Evolutionary conservation across 1,284 basidiomycete genomes (phyloP).

Genomic region (Pascua guehoae): DNA sequence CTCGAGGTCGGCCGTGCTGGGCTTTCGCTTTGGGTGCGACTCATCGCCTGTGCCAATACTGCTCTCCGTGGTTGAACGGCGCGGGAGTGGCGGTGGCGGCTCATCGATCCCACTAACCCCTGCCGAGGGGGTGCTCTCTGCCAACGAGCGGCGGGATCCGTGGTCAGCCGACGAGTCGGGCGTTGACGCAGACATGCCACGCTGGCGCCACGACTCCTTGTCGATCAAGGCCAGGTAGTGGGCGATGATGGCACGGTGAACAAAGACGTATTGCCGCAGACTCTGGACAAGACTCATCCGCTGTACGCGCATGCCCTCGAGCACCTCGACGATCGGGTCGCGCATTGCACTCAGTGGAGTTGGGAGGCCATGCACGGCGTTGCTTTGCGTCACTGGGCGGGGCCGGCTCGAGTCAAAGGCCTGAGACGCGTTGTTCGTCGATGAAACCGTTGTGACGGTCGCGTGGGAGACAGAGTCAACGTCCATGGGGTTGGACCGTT

Average conservation of each 20-base stretch:
- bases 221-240: constrained; percentile 73
- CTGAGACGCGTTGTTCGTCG: no score
- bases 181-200: background rate
- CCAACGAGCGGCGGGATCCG: no score
- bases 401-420: background rate
- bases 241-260: constrained; percentile 78
- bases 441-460: no score
- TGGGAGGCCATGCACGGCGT: constrained; percentile 53
- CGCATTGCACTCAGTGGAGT: constrained; percentile 59
- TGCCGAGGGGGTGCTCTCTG: no score
- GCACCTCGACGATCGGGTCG: constrained; percentile 69
- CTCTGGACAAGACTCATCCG: constrained; percentile 88
- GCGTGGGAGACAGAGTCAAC: background rate
- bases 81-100: no score
- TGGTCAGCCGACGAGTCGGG: no score
- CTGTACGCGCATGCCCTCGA: constrained; percentile 86
- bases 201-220: constrained; percentile 51
- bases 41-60: constrained; percentile 37
- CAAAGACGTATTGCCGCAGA: constrained; percentile 82
- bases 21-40: constrained; percentile 34
- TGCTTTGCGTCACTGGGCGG: constrained; percentile 22
- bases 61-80: no score
- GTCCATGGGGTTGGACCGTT: background rate
- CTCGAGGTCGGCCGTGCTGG: constrained; percentile 41
- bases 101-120: no score